Percentiles rank a stretch among this genome's conserved stretches.
Evolutionary conservation across 1,139 yeast genomes (phyloP).

Genomic region (Wickerhamomyces sp.): DNA sequence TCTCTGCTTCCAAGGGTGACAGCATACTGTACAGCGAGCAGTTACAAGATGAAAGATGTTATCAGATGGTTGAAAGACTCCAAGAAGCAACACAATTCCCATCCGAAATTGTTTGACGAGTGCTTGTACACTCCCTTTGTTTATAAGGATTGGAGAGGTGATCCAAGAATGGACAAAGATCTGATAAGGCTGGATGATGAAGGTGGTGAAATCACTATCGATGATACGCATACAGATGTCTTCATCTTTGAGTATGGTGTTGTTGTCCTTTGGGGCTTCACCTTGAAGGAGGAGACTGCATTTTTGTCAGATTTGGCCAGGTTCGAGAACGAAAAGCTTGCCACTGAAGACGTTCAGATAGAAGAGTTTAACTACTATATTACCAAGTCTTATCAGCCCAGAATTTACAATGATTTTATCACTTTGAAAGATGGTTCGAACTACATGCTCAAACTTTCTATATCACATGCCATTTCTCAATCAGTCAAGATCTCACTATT

Average conservation of each 20-base stretch:
- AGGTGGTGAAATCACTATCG: slow-evolving; percentile 89
- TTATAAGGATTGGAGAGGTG: slow-evolving; percentile 74
- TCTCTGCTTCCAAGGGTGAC: slow-evolving; percentile 83
- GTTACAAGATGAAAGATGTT: slow-evolving; percentile 83
- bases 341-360: slow-evolving; percentile 85
- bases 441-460: slow-evolving; percentile 83
- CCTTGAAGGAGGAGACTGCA: slow-evolving; percentile 75
- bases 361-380: slow-evolving; percentile 94
- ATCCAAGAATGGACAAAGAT: slow-evolving; percentile 38
- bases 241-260: slow-evolving; percentile 95
- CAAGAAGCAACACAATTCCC: slow-evolving; percentile 66
- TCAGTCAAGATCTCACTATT: slow-evolving; percentile 90
- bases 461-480: slow-evolving; percentile 89
- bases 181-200: slow-evolving; percentile 79
- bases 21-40: slow-evolving; percentile 92
- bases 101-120: slow-evolving; percentile 88
- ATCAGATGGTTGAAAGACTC: slow-evolving; percentile 81
- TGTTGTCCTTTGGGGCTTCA: slow-evolving; percentile 92
- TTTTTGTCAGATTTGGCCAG: slow-evolving; percentile 78
- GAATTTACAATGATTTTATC: slow-evolving; percentile 92
- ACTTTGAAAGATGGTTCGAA: slow-evolving; percentile 87
- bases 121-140: slow-evolving; percentile 86
- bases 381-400: slow-evolving; percentile 88
- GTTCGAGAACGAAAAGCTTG: slow-evolving; percentile 86
- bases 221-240: slow-evolving; percentile 65